Evolutionary conservation across 2,329 filamentous ascomycete species (phyloP).

Genomic region (Diplodia sapinea): DNA sequence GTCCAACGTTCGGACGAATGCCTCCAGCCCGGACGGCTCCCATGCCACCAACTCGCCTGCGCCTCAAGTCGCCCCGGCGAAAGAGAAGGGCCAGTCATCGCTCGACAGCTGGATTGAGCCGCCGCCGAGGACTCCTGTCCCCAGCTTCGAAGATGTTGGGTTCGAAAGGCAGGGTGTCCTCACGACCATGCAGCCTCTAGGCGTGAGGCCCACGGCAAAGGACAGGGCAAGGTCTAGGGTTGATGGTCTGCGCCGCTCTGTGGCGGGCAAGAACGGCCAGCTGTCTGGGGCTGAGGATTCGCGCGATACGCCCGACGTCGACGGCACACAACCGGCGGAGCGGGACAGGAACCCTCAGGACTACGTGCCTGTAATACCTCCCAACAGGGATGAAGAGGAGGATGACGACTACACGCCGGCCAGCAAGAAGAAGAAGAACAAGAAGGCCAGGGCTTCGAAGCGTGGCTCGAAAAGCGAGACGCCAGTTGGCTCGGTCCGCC

Average conservation of each 20-base stretch:
- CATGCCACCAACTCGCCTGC: slow-evolving; percentile 40
- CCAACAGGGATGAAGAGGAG: slow-evolving; percentile 51
- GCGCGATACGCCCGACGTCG: slow-evolving; percentile 54
- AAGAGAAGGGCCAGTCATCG: slow-evolving; percentile 46
- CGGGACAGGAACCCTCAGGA: slow-evolving; percentile 38
- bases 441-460: slow-evolving; percentile 24
- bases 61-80: slow-evolving; percentile 36
- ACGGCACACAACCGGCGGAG: slow-evolving; percentile 41
- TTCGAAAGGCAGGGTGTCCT: slow-evolving; percentile 77
- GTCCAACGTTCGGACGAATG: slow-evolving; percentile 36
- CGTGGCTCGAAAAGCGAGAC: slow-evolving; percentile 26
- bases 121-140: slow-evolving; percentile 56
- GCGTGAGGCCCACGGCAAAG: slow-evolving; percentile 69
- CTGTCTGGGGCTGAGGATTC: slow-evolving; percentile 47
- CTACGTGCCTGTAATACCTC: slow-evolving; percentile 41
- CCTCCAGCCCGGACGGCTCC: slow-evolving; percentile 22
- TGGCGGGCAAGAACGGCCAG: slow-evolving; percentile 51
- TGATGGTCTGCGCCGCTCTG: slow-evolving; percentile 50
- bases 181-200: slow-evolving; percentile 82
- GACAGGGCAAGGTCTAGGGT: slow-evolving; percentile 62
- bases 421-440: slow-evolving; percentile 42
- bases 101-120: slow-evolving; percentile 64
- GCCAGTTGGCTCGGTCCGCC: slow-evolving; percentile 17
- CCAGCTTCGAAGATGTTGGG: slow-evolving; percentile 80
- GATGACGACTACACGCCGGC: slow-evolving; percentile 55